phyloP scores from a whole-genome alignment of 2,329 filamentous ascomycete genomes.

The Onygenales sp. region DNA sequence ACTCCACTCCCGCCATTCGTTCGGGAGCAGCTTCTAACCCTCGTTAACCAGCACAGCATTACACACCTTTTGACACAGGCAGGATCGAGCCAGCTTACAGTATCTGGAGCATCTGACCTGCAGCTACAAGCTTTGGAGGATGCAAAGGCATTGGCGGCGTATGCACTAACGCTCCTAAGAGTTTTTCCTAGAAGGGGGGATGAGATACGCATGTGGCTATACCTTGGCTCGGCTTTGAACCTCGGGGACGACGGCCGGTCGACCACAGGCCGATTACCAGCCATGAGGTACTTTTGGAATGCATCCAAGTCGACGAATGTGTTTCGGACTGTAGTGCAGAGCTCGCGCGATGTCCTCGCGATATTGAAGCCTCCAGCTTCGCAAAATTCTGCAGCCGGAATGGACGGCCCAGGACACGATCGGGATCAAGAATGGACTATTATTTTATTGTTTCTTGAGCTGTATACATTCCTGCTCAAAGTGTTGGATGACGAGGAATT shows the following conservation, averaged over 20 bases:
- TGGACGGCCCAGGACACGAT: conserved; percentile 23
- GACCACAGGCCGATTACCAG: conserved; percentile 42
- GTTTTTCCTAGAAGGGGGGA: conserved; percentile 76
- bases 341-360: conserved; percentile 49
- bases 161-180: conserved; percentile 72
- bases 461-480: conserved; percentile 86
- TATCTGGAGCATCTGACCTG: conserved; percentile 14
- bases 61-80: conserved; percentile 48
- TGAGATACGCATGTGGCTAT: conserved; percentile 91
- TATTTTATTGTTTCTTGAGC: conserved; percentile 79
- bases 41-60: conserved; percentile 69
- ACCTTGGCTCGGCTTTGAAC: conserved; percentile 56
- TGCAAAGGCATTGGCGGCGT: conserved; percentile 69
- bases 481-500: conserved; percentile 97
- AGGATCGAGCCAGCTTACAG: conserved; percentile 18
- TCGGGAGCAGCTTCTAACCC: conserved; percentile 54
- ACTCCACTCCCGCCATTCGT: conserved; percentile 45
- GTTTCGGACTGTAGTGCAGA: conserved; percentile 47
- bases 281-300: conserved; percentile 79
- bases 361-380: conserved; percentile 40
- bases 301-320: conserved; percentile 49
- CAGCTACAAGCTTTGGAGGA: conserved; percentile 41
- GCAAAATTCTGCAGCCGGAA: conserved; percentile 29
- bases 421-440: conserved; percentile 72
- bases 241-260: conserved; percentile 24